Base-by-base conservation (phyloP, 768 basidiomycete species). In the Imleria badia region DNA sequence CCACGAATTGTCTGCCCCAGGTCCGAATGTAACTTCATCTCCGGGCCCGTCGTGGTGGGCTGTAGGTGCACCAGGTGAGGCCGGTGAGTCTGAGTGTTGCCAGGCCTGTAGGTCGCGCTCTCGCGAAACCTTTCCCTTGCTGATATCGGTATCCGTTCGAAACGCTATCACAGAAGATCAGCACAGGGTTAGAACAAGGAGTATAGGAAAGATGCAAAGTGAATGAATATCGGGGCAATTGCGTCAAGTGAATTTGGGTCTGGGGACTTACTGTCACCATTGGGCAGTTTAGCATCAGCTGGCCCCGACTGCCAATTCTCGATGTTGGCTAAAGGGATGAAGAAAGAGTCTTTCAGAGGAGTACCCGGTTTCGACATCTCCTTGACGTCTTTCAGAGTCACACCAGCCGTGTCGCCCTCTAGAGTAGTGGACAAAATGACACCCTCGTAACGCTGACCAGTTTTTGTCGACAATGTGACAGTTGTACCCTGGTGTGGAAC, bases 51-150 rank as follows among this genome's bases (percentile, higher is more conserved):
- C 68, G 20, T 63, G 62, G 42, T 63, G 66, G 10, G 60, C 52
- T 36, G 65, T 60, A 22, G 69, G 58, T 31, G 67, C 58, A 17
- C 64, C 51, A 17, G 68, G 46, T 19, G 69, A 58, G 5, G 72
- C 66, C 26, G 79, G 72, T 2, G 67, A 54, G 46, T 76, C 61
- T 11, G 60, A 47, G 22, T 85, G 72, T 52, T 82, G 80, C 91
- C 91, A 94, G 11, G 87, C 85, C 65, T 90, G 87, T 43, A 94
- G 75, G 60, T 91, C 90, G 52, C 91, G 89, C 61, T 91, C 87
- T 41, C 84, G 82, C 10, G 75, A 67, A 14, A 60, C 60, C 29
- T 69, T 74, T 58, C 78, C 79, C 70, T 82, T 84, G 63, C 79
- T 81, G 62, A 94, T 93, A 60, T 93, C 91, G 10, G 82, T 76